Evolutionary conservation across 331 rosid species (phyloP), one percentile per base, ranked within the genome.

Genomic region (Quercus lobata): DNA sequence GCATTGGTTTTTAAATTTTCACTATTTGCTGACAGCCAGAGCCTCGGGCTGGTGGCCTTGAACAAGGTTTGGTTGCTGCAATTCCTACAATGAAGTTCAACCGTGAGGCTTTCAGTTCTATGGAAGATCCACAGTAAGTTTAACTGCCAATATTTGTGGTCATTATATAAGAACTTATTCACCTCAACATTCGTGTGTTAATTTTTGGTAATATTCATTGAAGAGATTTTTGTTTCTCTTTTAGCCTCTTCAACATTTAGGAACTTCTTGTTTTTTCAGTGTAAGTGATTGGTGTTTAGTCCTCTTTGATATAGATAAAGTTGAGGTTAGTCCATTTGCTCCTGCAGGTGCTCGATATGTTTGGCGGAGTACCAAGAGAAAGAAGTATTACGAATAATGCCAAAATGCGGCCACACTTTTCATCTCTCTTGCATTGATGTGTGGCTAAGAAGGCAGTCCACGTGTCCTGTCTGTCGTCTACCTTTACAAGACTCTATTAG

Each of bases 401-500:
- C 99, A 1, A 88, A 93, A 80, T 95, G 99, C 84, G 94, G 97
- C 61, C 99, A 95, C 87, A 89, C 75, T 58, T 95, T 92, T 79
- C 99, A 95, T 79, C 97, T 92, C 78, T 83, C 90, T 75, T 95
- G 99, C 88, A 95, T 95, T 76, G 97, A 95, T 76, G 80, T 79
- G 18, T 95, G 99, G 99, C 87, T 95, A 58, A 89, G 92, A 80
- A 95, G 90, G 78, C 97, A 93, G 76, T 84, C 97, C 5, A 92
- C 99, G 3, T 95, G 99, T 76, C 97, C 99, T 1, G 92, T 95
- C 18, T 95, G 99, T 84, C 97, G 99, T 68, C 74, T 95, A 32
- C 89, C 97, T 46, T 78, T 95, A 74, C 91, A 85, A 34, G 92
- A 89, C 44, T 85, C 87, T 83, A 72, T 79, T 55, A 87, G 83